These are phyloP conservation scores for Mycena sp. DNA, from an alignment of 1,284 basidiomycete species.

Conservation along the genomic window DNA sequence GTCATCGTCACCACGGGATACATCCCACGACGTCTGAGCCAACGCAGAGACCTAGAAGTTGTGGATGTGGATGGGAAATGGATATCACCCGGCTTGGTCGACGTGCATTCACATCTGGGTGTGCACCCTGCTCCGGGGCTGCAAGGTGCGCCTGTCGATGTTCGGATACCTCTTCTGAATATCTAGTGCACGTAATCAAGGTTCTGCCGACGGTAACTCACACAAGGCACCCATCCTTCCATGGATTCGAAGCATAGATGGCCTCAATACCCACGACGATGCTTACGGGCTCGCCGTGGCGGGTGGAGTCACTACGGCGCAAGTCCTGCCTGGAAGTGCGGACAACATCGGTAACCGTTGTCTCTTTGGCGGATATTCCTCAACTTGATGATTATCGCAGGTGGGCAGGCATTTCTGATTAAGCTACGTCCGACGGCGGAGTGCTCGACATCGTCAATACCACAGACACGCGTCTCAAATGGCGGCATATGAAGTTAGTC, in stretches of 20 bases:
- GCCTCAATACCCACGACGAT: slow-evolving; percentile 38
- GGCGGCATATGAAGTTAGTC: slow-evolving; percentile 49
- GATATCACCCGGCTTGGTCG: slow-evolving; percentile 54
- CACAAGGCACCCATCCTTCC: slow-evolving; percentile 51
- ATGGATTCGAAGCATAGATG: slow-evolving; percentile 35
- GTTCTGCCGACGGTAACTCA: slow-evolving; percentile 53
- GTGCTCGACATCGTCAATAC: slow-evolving; percentile 45
- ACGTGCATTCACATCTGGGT: slow-evolving; percentile 73
- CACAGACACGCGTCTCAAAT: slow-evolving; percentile 38
- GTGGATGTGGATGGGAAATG: slow-evolving; percentile 57
- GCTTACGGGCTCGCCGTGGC: slow-evolving; percentile 32
- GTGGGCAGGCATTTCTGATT: slow-evolving; percentile 61
- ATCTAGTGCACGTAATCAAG: slow-evolving; percentile 26
- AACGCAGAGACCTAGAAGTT: slow-evolving; percentile 37
- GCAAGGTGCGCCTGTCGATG: background rate
- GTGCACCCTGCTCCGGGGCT: slow-evolving; percentile 56
- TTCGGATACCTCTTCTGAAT: background rate
- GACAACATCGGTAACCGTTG: slow-evolving; percentile 50
- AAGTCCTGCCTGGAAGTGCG: slow-evolving; percentile 42
- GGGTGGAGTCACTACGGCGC: slow-evolving; percentile 38
- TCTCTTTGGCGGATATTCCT: background rate
- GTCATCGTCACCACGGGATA: slow-evolving; percentile 59
- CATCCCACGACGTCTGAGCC: slow-evolving; percentile 33
- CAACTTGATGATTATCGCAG: slow-evolving; percentile 23
- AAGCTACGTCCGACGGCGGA: slow-evolving; percentile 55